Base-by-base conservation (phyloP, 805 yeast species). In the Yarrowia alimentaria region DNA sequence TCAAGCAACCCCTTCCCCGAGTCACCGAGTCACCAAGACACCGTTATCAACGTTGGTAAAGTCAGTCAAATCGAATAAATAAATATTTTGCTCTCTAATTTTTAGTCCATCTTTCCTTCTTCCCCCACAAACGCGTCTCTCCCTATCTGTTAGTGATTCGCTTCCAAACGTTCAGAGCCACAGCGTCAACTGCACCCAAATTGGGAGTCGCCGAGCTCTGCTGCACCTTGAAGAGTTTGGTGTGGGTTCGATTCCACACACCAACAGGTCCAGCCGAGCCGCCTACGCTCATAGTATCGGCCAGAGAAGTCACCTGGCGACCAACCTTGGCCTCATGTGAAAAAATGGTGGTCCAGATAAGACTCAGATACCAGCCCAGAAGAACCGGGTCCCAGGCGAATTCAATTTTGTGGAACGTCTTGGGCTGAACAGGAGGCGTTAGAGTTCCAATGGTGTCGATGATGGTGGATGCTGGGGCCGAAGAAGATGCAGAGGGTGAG, bases 111-210 rank as follows among this genome's bases (percentile, higher is more conserved):
- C n/a, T n/a, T n/a, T n/a, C n/a, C n/a, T n/a, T n/a, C n/a, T n/a
- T n/a, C n/a, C n/a, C n/a, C n/a, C n/a, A n/a, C n/a, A n/a, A n/a
- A n/a, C n/a, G n/a, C n/a, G n/a, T n/a, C n/a, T n/a, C n/a, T n/a
- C n/a, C n/a, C n/a, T n/a, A 40, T 24, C 50, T 30, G 17, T 22
- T 43, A 17, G 50, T 43, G 24, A 43, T 43, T 6, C 50, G 37
- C 12, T 31, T 43, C 50, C 50, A 43, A 32, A 43, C 50, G 17
- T 30, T 30, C 30, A 43, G 7, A 8, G 50, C 50, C 12, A 43
- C 50, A n/a, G 50, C 50, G 11, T 43, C 50, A 7, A 43, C 35
- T 0, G 50, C 50, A 3, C 50, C 50, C n/a, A 43, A 22, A 17
- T 43, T 30, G 11, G 35, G 37, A 12, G 50, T 28, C 12, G 30